Base-by-base conservation (phyloP, 163 green algal genomes). In the Prototheca wickerhamii region DNA sequence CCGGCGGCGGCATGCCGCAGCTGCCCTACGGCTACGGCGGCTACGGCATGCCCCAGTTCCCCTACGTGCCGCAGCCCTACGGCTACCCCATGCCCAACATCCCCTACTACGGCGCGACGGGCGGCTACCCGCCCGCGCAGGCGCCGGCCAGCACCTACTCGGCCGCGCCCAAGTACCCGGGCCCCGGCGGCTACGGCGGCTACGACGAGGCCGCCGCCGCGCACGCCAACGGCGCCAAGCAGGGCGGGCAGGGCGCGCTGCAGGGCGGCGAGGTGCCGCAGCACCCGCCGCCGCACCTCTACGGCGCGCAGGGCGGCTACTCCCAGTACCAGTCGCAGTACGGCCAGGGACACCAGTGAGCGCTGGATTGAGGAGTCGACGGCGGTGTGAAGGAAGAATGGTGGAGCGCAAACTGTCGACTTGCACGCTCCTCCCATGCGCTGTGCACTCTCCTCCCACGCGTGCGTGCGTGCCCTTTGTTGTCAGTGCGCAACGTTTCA, bases 11-110 rank as follows among this genome's bases (percentile, higher is more conserved):
- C 20, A 61, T 71, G 46, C 65, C 65, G 8, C 65, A 71, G 65
- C 59, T 71, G 65, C 65, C 65, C 25, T 70, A 70, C n/a, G 63
- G 25, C 40, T 49, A 61, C 55, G 55, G 29, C 33, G 34, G 55
- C 55, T 61, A 61, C 34, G 63, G 60, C 31, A 66, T 66, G 44
- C 51, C 35, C 33, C 63, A 69, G 63, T 65, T 61, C 65, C 58
- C 57, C 21, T 71, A 65, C 46, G 64, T 71, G 57, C 57, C 65
- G 23, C 59, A 61, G 43, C 65, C 65, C 49, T 71, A 71, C 28
- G 65, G 57, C 57, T 71, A 71, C 58, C 57, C 65, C 37, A 54
- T 54, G 46, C 46, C 46, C 46, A 54, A 28, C 46, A 54, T 54
- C 15, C 46, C 46, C 46, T 54, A 54, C 46, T 54, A 54, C 46